phyloP scores from a whole-genome alignment of 2,329 filamentous ascomycete species.

The Nemania sp. region DNA sequence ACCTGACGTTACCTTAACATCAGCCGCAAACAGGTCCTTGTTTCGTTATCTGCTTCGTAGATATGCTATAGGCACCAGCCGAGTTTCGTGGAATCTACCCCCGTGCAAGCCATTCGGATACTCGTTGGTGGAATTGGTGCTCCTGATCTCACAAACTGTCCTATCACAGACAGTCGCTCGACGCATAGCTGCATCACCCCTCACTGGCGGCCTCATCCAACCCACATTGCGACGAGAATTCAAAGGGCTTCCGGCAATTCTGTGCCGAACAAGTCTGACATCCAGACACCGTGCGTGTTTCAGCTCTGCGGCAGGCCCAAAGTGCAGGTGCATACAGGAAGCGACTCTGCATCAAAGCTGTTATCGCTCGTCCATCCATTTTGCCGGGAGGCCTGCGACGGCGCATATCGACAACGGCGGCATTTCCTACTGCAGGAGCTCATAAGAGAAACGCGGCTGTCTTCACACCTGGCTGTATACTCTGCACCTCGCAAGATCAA shows the following conservation, averaged over 20 bases:
- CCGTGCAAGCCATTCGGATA: neutral
- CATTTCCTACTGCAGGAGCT: constrained; percentile 2
- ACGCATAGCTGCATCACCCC: constrained; percentile 19
- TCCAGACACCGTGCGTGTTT: neutral
- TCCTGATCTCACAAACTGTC: neutral
- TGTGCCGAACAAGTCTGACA: constrained; percentile 10
- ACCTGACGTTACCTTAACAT: too few relatives aligned
- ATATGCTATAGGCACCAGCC: too few relatives aligned
- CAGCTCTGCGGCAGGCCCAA: constrained; percentile 20
- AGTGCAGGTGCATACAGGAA: too few relatives aligned
- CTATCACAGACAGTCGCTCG: neutral
- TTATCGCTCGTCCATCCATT: neutral
- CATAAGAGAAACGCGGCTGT: neutral
- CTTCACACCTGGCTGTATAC: too few relatives aligned
- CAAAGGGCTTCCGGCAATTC: constrained; percentile 23
- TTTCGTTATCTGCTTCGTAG: too few relatives aligned
- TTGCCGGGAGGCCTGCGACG: neutral
- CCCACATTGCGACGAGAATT: constrained; percentile 2
- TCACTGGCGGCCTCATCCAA: constrained; percentile 14
- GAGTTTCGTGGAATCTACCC: too few relatives aligned
- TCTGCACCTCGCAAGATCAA: too few relatives aligned
- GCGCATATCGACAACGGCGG: neutral
- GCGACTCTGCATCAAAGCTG: neutral
- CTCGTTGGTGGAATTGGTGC: too few relatives aligned
- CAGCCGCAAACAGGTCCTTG: too few relatives aligned